A percentile compares a stretch with the other conserved stretches of the same genome.
phyloP scores from a whole-genome alignment of 2,329 filamentous ascomycete species.

The Thermothelomyces thermophilus region DNA sequence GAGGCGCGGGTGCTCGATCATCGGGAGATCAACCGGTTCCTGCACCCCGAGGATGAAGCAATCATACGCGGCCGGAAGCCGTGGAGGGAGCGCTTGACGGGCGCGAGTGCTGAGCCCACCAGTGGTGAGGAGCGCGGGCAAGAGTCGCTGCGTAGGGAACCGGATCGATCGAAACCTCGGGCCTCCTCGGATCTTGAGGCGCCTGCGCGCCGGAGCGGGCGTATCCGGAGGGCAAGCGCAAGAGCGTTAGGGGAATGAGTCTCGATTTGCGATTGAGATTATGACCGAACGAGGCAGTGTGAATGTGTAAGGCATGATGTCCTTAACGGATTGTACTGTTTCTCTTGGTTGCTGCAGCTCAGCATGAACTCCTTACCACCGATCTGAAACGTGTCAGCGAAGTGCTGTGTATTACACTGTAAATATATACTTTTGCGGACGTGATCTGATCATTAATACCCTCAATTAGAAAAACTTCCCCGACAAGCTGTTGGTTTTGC shows the following conservation, averaged over 20 bases:
- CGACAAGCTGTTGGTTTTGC: not conserved
- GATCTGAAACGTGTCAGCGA: no score
- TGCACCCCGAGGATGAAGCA: constrained; percentile 63
- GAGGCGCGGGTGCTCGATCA: constrained; percentile 73
- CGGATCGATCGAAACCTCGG: not conserved
- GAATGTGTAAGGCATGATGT: no score
- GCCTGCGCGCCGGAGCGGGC: constrained; percentile 20
- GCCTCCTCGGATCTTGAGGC: not conserved
- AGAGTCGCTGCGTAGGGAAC: not conserved
- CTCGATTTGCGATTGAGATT: no score
- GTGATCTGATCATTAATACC: no score
- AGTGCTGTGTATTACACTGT: no score
- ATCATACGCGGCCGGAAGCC: constrained; percentile 39
- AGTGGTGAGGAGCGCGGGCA: not conserved
- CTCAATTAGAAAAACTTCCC: no score
- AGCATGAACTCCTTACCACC: not conserved
- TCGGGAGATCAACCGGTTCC: constrained; percentile 77
- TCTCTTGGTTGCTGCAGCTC: no score
- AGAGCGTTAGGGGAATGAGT: constrained; percentile 12
- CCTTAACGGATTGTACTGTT: no score
- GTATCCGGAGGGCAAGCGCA: constrained; percentile 21
- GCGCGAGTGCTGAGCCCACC: not conserved
- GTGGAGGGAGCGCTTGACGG: constrained; percentile 16
- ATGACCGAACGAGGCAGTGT: no score
- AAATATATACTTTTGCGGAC: no score